Percentiles rank a stretch among this genome's conserved stretches.
phyloP scores from a whole-genome alignment of 805 yeast genomes.

The Phaffomyces antillensis region DNA sequence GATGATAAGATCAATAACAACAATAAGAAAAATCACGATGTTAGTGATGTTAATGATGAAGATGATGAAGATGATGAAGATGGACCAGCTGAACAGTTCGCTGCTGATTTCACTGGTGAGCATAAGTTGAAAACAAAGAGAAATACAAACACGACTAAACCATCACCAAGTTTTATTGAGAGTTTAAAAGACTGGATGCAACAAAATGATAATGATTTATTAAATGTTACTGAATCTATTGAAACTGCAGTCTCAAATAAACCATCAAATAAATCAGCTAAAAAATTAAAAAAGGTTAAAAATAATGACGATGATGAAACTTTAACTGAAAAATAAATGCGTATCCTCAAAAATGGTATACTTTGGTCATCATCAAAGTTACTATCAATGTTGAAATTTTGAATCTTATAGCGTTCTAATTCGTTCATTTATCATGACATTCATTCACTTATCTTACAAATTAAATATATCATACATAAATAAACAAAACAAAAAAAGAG shows the following conservation, averaged over 20 bases:
- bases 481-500: no score
- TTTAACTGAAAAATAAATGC: neutral
- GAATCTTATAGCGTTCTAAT: no score
- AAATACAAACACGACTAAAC: constrained; percentile 1
- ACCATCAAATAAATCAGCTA: neutral
- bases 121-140: constrained; percentile 23
- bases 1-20: constrained; percentile 16
- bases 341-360: no score
- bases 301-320: neutral
- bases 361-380: no score
- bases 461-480: no score
- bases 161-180: constrained; percentile 23
- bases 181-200: constrained; percentile 30
- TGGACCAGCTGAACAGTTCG: constrained; percentile 20
- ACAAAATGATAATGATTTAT: constrained; percentile 18
- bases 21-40: constrained; percentile 6
- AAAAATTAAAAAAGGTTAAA: neutral
- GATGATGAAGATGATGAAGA: constrained; percentile 20
- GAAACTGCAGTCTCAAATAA: constrained; percentile 1
- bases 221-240: constrained; percentile 12
- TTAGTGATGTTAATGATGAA: constrained; percentile 5
- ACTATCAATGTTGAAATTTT: no score
- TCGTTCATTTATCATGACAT: no score
- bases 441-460: no score
- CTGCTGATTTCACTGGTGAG: constrained; percentile 61